Evolutionary conservation across 768 basidiomycete species (phyloP).

Genomic region (Multifurca ochricompacta): DNA sequence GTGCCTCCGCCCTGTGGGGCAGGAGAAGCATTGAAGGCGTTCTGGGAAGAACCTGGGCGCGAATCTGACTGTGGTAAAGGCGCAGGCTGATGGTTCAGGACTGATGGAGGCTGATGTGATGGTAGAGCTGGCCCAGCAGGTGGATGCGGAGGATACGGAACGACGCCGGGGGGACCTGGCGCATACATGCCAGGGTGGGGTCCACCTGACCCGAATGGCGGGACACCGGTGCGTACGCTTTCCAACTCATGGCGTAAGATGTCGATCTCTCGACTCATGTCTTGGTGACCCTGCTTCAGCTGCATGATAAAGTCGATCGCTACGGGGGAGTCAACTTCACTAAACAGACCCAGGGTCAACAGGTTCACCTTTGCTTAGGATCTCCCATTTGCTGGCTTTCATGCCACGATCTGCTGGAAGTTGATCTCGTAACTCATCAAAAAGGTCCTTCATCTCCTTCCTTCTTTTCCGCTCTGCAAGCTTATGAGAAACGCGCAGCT

Average conservation of each 20-base stretch:
- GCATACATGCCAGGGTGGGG: constrained; percentile 29
- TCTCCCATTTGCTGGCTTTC: constrained; percentile 99
- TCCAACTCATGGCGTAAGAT: constrained; percentile 71
- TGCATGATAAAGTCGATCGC: constrained; percentile 85
- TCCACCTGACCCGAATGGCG: constrained; percentile 40
- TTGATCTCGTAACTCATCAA: constrained; percentile 91
- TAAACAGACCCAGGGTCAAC: neutral
- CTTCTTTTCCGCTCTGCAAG: constrained; percentile 93
- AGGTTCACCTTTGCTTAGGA: constrained; percentile 81
- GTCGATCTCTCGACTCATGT: constrained; percentile 74
- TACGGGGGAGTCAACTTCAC: constrained; percentile 24
- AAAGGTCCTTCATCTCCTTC: constrained; percentile 99
- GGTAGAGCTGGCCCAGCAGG: constrained; percentile 40
- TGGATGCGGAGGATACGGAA: constrained; percentile 34
- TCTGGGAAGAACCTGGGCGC: constrained; percentile 52
- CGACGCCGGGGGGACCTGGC: constrained; percentile 31
- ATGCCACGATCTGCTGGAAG: constrained; percentile 87
- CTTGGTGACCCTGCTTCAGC: constrained; percentile 69
- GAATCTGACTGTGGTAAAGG: constrained; percentile 26
- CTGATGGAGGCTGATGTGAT: constrained; percentile 34
- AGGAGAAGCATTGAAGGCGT: constrained; percentile 39
- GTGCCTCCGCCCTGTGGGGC: constrained; percentile 29
- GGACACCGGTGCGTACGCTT: constrained; percentile 46
- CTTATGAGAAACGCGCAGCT: constrained; percentile 92
- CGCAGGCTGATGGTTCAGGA: constrained; percentile 27